These are phyloP conservation scores for Chaetomium sp. DNA, from an alignment of 2,329 filamentous ascomycete genomes.

Conservation along the genomic window DNA sequence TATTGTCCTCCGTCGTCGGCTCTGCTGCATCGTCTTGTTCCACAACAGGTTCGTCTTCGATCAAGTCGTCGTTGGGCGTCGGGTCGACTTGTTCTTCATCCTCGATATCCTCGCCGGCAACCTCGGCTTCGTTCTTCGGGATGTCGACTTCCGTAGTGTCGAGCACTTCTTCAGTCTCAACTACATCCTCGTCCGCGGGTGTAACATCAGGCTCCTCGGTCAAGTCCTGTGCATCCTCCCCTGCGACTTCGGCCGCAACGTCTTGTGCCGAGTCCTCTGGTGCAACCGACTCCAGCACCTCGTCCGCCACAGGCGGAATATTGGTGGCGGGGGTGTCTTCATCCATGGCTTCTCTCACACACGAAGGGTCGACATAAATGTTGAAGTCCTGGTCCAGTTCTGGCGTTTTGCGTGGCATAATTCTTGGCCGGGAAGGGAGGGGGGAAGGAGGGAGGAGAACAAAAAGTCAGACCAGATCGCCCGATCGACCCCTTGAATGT, in stretches of 20 bases:
- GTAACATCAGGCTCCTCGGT: neutral
- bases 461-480: neutral
- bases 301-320: constrained; percentile 11
- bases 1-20: too few species aligned
- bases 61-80: too few species aligned
- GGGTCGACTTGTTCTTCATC: too few species aligned
- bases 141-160: neutral
- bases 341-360: constrained; percentile 36
- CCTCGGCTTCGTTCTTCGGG: neutral
- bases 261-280: neutral
- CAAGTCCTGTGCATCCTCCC: neutral
- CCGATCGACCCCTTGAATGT: neutral
- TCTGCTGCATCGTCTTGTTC: too few species aligned
- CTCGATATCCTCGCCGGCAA: neutral
- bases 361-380: constrained; percentile 43
- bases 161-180: neutral
- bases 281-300: neutral
- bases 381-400: constrained; percentile 38
- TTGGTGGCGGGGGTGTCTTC: constrained; percentile 26
- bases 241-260: neutral
- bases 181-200: too few species aligned
- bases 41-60: too few species aligned
- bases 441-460: constrained; percentile 3
- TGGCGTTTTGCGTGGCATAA: constrained; percentile 17
- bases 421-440: neutral